These are phyloP conservation scores for Apophysomyces elegans DNA, from an alignment of 371 early-diverging fungal species.

Conservation along the genomic window DNA sequence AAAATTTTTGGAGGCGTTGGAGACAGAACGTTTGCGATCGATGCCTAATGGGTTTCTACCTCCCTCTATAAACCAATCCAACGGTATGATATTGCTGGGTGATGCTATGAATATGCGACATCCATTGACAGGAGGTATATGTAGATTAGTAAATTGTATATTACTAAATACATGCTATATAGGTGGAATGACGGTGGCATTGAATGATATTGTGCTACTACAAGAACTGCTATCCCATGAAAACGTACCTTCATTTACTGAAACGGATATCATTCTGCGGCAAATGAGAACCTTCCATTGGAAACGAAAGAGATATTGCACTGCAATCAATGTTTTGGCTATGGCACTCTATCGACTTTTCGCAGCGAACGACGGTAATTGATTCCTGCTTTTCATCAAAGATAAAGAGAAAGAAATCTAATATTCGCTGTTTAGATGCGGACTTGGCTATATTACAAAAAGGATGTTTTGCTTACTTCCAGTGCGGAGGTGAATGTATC, in stretches of 20 bases:
- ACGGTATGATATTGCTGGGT: slow-evolving; percentile 85
- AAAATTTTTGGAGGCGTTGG: slow-evolving; percentile 70
- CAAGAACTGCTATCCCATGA: slow-evolving; percentile 50
- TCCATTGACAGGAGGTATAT: slow-evolving; percentile 83
- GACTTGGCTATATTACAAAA: slow-evolving; percentile 70
- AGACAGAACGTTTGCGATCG: slow-evolving; percentile 74
- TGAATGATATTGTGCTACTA: slow-evolving; percentile 84
- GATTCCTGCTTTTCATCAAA: not conserved
- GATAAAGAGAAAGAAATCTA: not conserved
- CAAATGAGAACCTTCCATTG: slow-evolving; percentile 71
- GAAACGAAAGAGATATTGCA: slow-evolving; percentile 71
- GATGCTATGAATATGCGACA: slow-evolving; percentile 87
- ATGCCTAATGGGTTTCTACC: slow-evolving; percentile 93
- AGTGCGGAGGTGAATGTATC: slow-evolving; percentile 79
- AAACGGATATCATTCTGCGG: slow-evolving; percentile 49
- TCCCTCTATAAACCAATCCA: slow-evolving; percentile 65
- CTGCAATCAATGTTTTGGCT: slow-evolving; percentile 89
- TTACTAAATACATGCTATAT: too few species aligned
- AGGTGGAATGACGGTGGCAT: slow-evolving; percentile 92
- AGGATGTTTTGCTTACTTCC: slow-evolving; percentile 88
- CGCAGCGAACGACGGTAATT: slow-evolving; percentile 53
- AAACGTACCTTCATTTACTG: slow-evolving; percentile 52
- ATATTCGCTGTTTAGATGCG: not conserved
- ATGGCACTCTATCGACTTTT: slow-evolving; percentile 87
- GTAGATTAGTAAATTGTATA: too few species aligned